Evolutionary conservation across 495 filamentous ascomycete species (phyloP).

Genomic region (Penicillium canariense): DNA sequence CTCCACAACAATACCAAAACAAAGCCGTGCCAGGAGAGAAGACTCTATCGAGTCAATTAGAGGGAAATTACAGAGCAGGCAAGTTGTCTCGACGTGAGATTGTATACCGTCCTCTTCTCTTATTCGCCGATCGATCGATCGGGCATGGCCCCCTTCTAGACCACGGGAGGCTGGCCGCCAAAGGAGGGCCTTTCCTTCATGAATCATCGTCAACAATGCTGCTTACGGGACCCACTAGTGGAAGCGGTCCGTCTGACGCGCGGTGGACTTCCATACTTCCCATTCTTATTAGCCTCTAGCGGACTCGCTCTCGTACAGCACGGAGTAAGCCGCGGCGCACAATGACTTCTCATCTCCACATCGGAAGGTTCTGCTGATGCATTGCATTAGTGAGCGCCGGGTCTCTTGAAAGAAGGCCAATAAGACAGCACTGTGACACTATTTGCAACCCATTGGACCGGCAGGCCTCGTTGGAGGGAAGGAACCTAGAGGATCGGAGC

Average conservation of each 20-base stretch:
- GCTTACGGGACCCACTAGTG: background rate
- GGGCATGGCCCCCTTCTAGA: background rate
- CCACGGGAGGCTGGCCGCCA: background rate
- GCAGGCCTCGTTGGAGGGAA: background rate
- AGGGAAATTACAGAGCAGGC: background rate
- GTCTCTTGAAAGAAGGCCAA: background rate
- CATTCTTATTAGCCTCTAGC: background rate
- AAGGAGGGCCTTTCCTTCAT: background rate
- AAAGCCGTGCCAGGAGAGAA: background rate
- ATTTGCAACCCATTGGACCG: background rate
- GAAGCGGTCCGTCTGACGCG: background rate
- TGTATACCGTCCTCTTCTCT: background rate
- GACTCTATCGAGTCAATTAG: background rate
- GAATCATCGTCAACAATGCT: background rate
- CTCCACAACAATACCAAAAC: background rate
- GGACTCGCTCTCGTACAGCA: background rate
- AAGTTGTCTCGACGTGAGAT: background rate
- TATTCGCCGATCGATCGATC: constrained; percentile 17
- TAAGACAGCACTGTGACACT: background rate
- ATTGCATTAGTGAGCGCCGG: background rate
- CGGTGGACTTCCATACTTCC: background rate
- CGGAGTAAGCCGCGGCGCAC: background rate
- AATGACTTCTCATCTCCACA: background rate
- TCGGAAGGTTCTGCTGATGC: background rate
- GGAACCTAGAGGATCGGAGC: background rate